Evolutionary conservation across 352 stramenopile species (phyloP).

Genomic region (Pythium insidiosum): DNA sequence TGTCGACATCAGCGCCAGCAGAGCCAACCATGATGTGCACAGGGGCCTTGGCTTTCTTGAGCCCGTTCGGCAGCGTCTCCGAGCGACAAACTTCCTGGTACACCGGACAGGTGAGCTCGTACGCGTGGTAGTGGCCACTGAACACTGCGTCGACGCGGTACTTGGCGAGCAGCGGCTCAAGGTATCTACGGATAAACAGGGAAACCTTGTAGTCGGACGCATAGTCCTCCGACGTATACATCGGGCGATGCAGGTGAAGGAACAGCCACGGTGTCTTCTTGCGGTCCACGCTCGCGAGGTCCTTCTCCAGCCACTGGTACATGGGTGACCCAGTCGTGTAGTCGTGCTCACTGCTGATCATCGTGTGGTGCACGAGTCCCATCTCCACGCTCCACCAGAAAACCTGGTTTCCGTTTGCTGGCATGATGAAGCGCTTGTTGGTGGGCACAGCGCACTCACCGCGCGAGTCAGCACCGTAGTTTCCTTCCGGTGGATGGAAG

Average conservation of each 20-base stretch:
- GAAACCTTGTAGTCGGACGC: conserved; percentile 1
- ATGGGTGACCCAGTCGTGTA: conserved; percentile 13
- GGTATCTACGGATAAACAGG: background rate
- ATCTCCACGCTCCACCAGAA: conserved; percentile 21
- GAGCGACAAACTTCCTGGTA: background rate
- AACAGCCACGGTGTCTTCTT: conserved; percentile 14
- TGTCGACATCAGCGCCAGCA: conserved; percentile 4
- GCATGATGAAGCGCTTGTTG: conserved; percentile 44
- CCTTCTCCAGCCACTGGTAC: conserved; percentile 18
- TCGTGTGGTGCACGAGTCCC: conserved; percentile 13
- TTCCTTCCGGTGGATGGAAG: conserved; percentile 9
- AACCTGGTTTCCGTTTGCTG: conserved; percentile 14
- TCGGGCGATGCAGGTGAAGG: conserved; percentile 16
- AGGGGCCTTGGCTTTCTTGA: background rate
- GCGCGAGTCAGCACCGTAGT: conserved; percentile 12
- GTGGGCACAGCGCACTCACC: conserved; percentile 69
- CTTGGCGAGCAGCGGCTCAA: conserved; percentile 7
- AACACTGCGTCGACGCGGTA: conserved; percentile 11
- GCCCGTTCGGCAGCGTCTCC: background rate
- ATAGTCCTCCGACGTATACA: conserved; percentile 8
- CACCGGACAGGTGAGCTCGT: conserved; percentile 13
- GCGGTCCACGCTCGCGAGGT: conserved; percentile 17
- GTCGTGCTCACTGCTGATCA: conserved; percentile 21
- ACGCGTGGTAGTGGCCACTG: conserved; percentile 10
- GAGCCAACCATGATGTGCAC: conserved; percentile 14